Evolutionary conservation across 2,329 filamentous ascomycete species (phyloP), one percentile per base, ranked within the genome.

Genomic region (Cordyceps pruinosa): DNA sequence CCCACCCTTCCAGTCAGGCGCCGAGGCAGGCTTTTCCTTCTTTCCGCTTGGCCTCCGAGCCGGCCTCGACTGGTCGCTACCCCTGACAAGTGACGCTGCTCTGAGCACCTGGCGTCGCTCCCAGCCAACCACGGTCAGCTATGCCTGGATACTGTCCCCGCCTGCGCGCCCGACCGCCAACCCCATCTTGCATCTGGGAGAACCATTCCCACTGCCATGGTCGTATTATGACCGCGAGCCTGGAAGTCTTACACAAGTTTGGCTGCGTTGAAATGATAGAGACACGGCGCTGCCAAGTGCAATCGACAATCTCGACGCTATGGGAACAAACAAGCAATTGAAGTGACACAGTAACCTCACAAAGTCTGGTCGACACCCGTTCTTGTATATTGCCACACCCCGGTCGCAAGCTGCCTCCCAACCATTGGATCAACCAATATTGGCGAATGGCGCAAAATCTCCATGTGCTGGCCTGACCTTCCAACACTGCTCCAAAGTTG

Each of bases 371-470:
- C 37, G 37, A 25, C 19, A 19, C 5, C 19, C 15, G 34, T 25
- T 26, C n/a, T 5, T 13, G 4, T 19, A 10, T 56, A 41, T 21
- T 23, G 21, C 15, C 23, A 15, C 7, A 25, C 28, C 39, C 61
- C 80, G 2, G 67, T 59, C 19, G n/a, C n/a, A n/a, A 66, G 64
- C 26, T 79, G 69, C 64, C 81, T 78, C 58, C 30, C 47, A 7
- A 25, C 34, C 51, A 54, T 54, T 41, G 41, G 41, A 46, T 46
- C 51, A 12, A 39, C 26, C 19, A 34, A 53, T 44, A 53, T 34
- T 44, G 37, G 6, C 26, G 44, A 44, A 44, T 52, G 49, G 26
- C 37, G 37, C 49, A 52, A 51, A 21, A 6, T 23, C 28, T 13
- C 26, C 26, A 25, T 26, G 41, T 34, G 39, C 50, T 53, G 28